Evolutionary conservation across 2,329 filamentous ascomycete species (phyloP), one percentile per base, ranked within the genome.

Genomic region (Balansia obtecta): DNA sequence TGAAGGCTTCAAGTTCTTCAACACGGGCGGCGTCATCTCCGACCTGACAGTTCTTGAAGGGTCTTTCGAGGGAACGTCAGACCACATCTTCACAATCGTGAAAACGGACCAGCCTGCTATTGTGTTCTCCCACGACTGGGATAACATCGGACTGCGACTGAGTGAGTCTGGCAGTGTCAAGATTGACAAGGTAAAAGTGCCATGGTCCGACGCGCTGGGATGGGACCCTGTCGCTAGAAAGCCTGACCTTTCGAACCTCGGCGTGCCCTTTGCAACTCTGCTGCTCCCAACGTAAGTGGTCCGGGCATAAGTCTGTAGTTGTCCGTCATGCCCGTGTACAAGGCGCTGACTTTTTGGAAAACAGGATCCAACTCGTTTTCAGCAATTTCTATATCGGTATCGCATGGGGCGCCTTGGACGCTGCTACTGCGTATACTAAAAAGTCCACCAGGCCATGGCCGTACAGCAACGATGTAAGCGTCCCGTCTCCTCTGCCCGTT

Each of bases 41-140:
- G 81, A 85, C 52, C 64, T 85, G 18, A 83, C 80, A 0, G 78
- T 85, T 0, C 70, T 85, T 0, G 81, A 85, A 57, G 81, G 82
- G 18, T 75, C 79, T 0, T 66, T 74, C n/a, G 72, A 77, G 6
- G 75, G 70, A 16, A 81, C 78, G 0, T 68, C 72, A 4, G 68
- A 80, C 49, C 80, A 84, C 57, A 78, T 84, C 51, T 85, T 83
- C 57, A 76, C 80, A 2, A 63, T 83, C 20, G 79, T 80, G 1
- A 69, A 70, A 5, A 83, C 80, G 0, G 60, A 68, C 1, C 80
- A 85, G 58, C 62, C 72, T 0, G 79, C 79, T 0, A 77, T 84
- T 42, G 60, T 72, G 44, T 80, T 80, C 55, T 62, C 66, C 9
- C 71, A 83, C 58, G 82, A 83, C 62, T 85, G 80, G 80, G 72